Evolutionary conservation across 2,329 filamentous ascomycete species (phyloP).

Genomic region (Fusarium marasasianum): DNA sequence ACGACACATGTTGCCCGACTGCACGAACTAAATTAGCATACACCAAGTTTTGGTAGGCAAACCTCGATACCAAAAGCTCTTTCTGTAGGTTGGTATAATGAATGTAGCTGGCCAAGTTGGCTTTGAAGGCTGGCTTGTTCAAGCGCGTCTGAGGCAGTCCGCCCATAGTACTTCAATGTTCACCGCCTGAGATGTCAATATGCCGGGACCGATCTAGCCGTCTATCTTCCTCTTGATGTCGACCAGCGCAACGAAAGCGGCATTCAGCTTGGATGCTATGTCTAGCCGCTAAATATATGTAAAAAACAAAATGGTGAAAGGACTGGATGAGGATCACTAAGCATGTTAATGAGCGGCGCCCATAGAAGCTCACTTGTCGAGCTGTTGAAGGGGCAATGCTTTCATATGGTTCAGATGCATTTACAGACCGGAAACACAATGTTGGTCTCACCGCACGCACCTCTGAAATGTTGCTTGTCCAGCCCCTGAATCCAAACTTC

Average conservation of each 20-base stretch:
- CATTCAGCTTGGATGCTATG: too few relatives aligned
- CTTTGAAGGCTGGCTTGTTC: background rate
- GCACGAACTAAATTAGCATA: background rate
- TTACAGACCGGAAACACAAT: background rate
- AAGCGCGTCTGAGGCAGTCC: background rate
- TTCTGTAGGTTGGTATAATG: background rate
- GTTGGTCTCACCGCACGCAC: background rate
- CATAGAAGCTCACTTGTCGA: background rate
- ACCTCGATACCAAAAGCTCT: background rate
- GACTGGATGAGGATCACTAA: background rate
- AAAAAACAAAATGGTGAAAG: too few relatives aligned
- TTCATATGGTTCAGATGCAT: background rate
- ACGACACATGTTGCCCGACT: background rate
- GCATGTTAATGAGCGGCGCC: background rate
- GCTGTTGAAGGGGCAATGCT: background rate
- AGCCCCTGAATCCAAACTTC: background rate
- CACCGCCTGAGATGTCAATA: background rate
- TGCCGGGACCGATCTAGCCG: background rate
- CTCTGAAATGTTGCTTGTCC: background rate
- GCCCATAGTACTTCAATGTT: background rate
- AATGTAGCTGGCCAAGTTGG: background rate
- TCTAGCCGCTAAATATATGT: background rate
- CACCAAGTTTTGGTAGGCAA: background rate
- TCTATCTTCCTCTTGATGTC: background rate
- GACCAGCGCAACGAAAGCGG: background rate